Percentiles rank a stretch among this genome's conserved stretches.
phyloP scores from a whole-genome alignment of 2,329 filamentous ascomycete genomes.

The Neurospora crassa region DNA sequence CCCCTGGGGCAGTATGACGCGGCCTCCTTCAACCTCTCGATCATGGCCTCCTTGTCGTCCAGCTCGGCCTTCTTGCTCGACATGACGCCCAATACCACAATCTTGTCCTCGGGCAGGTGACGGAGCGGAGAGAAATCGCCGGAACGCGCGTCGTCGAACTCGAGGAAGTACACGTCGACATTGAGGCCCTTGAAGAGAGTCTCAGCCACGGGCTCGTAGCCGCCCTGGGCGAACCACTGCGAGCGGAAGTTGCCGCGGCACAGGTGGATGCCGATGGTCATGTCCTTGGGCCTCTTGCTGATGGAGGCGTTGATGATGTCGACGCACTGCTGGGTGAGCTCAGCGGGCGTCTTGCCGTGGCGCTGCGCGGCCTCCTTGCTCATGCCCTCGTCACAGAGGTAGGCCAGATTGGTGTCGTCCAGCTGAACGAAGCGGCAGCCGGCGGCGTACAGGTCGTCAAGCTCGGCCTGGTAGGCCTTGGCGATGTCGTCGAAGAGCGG shows the following conservation, averaged over 20 bases:
- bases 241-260: constrained; percentile 48
- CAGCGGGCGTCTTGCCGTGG: constrained; percentile 38
- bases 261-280: constrained; percentile 47
- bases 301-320: constrained; percentile 45
- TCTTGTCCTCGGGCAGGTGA: constrained; percentile 43
- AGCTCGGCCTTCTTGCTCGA: constrained; percentile 47
- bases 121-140: constrained; percentile 46
- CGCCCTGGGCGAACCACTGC: constrained; percentile 48
- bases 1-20: constrained; percentile 38
- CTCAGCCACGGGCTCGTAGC: constrained; percentile 48
- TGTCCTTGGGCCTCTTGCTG: constrained; percentile 39
- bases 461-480: constrained; percentile 44
- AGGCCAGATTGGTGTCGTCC: constrained; percentile 51
- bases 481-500: constrained; percentile 46
- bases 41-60: constrained; percentile 33
- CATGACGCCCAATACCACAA: constrained; percentile 47
- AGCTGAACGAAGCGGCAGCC: constrained; percentile 48
- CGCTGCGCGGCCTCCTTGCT: constrained; percentile 40
- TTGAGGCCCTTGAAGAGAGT: constrained; percentile 47
- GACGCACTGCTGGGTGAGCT: constrained; percentile 41
- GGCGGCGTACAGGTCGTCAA: constrained; percentile 40
- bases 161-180: constrained; percentile 50
- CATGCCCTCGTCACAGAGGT: constrained; percentile 48
- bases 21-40: constrained; percentile 33
- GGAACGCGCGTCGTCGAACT: constrained; percentile 47